Evolutionary conservation across 768 basidiomycete species (phyloP).

Genomic region (Sutorius australiensis): DNA sequence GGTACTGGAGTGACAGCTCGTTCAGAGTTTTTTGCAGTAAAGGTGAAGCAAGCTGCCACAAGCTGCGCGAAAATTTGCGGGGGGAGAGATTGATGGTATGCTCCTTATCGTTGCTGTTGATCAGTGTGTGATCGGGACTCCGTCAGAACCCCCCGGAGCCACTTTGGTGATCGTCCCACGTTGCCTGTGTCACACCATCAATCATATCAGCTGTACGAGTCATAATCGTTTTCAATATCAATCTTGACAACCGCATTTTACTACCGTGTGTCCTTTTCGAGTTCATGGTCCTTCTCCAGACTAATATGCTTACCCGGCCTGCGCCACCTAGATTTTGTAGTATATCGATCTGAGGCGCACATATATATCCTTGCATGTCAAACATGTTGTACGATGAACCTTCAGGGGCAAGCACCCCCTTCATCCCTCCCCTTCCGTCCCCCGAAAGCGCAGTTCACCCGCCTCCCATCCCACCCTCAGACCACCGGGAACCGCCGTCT

Average conservation of each 20-base stretch:
- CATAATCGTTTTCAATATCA: conserved; percentile 12
- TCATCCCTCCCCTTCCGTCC: conserved; percentile 37
- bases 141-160: conserved; percentile 4
- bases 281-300: not conserved
- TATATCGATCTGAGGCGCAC: conserved; percentile 20
- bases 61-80: not conserved
- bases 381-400: conserved; percentile 30
- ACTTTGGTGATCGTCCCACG: not conserved
- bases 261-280: conserved; percentile 13
- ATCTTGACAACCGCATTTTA: not conserved
- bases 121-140: conserved; percentile 2
- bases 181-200: conserved; percentile 3
- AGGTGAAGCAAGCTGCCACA: conserved; percentile 7
- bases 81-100: conserved; percentile 3
- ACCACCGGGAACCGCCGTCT: conserved; percentile 25
- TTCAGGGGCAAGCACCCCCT: conserved; percentile 35
- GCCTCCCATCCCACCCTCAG: conserved; percentile 33
- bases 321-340: conserved; percentile 18
- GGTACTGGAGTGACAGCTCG: not conserved
- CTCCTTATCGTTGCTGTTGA: not conserved
- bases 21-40: not conserved
- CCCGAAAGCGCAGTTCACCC: conserved; percentile 33
- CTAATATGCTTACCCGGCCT: conserved; percentile 4
- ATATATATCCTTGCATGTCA: conserved; percentile 21
- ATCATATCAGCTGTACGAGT: conserved; percentile 15